Evolutionary conservation across 768 basidiomycete species (phyloP), one percentile per base, ranked within the genome.

Genomic region (Strobilomyces dryophilus): DNA sequence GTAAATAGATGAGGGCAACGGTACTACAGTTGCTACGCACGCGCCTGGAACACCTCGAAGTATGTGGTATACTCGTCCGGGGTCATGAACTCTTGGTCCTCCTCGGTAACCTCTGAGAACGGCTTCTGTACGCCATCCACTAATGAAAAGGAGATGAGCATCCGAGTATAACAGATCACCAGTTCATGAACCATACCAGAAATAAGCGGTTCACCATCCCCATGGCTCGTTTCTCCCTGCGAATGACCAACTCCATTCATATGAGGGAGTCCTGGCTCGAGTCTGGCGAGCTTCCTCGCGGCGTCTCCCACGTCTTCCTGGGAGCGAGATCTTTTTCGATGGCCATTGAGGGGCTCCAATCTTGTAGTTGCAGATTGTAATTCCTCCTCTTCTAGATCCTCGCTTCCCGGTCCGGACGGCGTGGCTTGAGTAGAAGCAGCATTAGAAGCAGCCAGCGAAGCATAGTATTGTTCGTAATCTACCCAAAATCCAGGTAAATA

Each of bases 21-120:
- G 9, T 29, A 26, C 17, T 35, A 39, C 52, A 45, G 26, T 34
- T 47, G 21, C 53, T 63, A 69, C 40, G 61, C 60, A 47, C 69
- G 75, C 47, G 77, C 73, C 69, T 82, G 80, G 65, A 84, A 74
- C 55, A 90, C 74, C 60, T 88, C 82, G 64, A 85, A 92, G 71
- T 81, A 92, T 32, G 82, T 82, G 29, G 85, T 83, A 65, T 95
- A 95, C 70, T 97, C 94, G 51, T 95, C 94, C 2, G 90, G 85
- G 4, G 90, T 91, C 94, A 97, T 97, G 60, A 85, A 65, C 44
- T 93, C 94, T 62, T 93, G 87, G 65, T 95, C 87, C 59, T 93
- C 95, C 61, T 97, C 94, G 3, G 90, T 95, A 40, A 98, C 82
- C 56, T 85, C 76, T 4, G 85, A 89, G 61, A 89, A 87, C 8